Evolutionary conservation across 2,329 filamentous ascomycete species (phyloP).

Genomic region (Fusarium oligoseptatum): DNA sequence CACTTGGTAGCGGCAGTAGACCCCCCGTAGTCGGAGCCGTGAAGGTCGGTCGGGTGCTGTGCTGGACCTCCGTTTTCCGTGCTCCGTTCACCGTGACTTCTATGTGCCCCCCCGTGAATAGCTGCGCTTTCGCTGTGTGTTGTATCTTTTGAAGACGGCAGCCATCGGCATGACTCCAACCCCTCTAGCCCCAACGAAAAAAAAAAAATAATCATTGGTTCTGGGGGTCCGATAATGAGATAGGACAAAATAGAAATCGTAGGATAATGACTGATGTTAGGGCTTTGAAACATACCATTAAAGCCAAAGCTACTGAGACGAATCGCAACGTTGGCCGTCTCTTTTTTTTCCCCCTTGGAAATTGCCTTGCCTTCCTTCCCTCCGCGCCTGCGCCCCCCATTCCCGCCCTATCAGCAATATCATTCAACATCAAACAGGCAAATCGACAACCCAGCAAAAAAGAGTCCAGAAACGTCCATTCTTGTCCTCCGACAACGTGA

Average conservation of each 20-base stretch:
- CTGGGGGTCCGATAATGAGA: constrained; percentile 1
- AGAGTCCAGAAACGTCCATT: neutral
- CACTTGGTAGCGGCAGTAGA: constrained; percentile 20
- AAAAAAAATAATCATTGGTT: neutral
- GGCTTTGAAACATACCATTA: constrained; percentile 23
- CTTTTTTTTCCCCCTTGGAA: neutral
- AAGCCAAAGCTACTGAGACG: constrained; percentile 2
- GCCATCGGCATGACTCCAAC: constrained; percentile 29
- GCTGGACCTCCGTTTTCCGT: constrained; percentile 39
- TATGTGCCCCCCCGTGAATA: neutral
- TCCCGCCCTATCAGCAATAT: constrained; percentile 4
- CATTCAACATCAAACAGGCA: constrained; percentile 24
- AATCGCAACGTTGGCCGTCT: neutral
- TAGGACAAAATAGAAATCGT: neutral
- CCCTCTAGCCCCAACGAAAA: neutral
- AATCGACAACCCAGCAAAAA: constrained; percentile 12
- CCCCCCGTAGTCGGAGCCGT: constrained; percentile 39
- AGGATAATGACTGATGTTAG: constrained; percentile 22
- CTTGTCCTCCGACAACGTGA: constrained; percentile 44
- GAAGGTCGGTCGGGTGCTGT: neutral
- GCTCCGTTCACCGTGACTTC: neutral
- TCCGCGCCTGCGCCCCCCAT: neutral
- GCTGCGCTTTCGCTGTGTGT: constrained; percentile 21
- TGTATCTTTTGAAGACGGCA: constrained; percentile 25
- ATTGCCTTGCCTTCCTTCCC: constrained; percentile 3